Base-by-base conservation (phyloP, 2,329 filamentous ascomycete genomes). In the Colletotrichum kahawae region DNA sequence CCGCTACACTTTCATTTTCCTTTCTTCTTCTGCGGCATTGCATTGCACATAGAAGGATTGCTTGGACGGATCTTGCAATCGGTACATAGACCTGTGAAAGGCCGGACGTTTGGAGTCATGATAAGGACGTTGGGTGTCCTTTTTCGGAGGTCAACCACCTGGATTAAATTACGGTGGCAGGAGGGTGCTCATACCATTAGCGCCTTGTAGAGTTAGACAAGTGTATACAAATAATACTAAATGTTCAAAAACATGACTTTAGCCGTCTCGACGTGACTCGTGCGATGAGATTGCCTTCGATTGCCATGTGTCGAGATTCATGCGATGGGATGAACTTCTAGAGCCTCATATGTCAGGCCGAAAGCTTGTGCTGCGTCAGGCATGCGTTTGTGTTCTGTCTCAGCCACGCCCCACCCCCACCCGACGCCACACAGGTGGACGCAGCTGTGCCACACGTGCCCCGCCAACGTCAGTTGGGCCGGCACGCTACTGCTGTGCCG, bases 381-480 rank as follows among this genome's bases (percentile, higher is more conserved):
- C 43, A 51, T 1, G 7, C 1, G 4, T 21, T 4, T 6, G 9
- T 12, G 31, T 14, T 12, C 14, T 24, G 27, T 68, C 36, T 64
- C 69, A 75, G 73, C 69, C 73, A 75, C 33, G 48, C 57, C 70
- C 69, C 73, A 14, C 69, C 73, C 72, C 73, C 63, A 72, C 73
- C 18, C 31, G 21, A 14, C 62, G 29, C 51, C 57, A 67, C 72
- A 75, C 29, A 29, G 29, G 5, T 29, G 7, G 1, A 65, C 57
- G 36, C 14, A 31, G 21, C 62, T 69, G 24, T 24, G 67, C 56
- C 67, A 62, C 36, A 29, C 27, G 38, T 66, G 74, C 75, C 75
- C 75, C 75, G 65, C 75, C 75, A 77, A 77, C 74, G 75, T 76
- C 75, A 74, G 73, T 70, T 51, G 31, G 54, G 57, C 60, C n/a